These are phyloP conservation scores for Colletotrichum theobromicola DNA, from an alignment of 2,329 filamentous ascomycete genomes.

Conservation along the genomic window DNA sequence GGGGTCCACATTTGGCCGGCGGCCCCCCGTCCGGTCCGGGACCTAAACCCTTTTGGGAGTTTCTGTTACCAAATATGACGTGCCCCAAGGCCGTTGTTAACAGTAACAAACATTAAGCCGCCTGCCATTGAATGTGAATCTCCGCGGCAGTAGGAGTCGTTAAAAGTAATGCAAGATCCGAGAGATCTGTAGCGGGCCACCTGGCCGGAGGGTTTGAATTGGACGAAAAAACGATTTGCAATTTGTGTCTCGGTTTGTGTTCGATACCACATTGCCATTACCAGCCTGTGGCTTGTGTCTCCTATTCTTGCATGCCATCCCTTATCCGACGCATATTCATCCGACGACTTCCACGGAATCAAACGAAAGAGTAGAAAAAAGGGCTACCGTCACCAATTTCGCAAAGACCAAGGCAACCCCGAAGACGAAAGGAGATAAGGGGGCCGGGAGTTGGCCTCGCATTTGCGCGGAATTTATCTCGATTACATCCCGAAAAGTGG, in stretches of 20 bases:
- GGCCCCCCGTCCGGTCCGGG: constrained; percentile 12
- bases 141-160: constrained; percentile 27
- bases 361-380: background rate
- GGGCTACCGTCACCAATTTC: background rate
- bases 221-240: background rate
- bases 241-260: background rate
- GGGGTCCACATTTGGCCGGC: background rate
- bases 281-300: background rate
- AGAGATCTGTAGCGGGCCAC: background rate
- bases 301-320: background rate
- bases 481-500: background rate
- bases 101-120: background rate
- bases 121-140: constrained; percentile 25
- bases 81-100: constrained; percentile 3
- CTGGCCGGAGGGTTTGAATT: background rate
- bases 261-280: background rate
- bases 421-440: background rate
- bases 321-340: background rate
- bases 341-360: background rate
- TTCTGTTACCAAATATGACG: constrained; percentile 33
- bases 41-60: constrained; percentile 23
- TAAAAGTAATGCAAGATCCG: constrained; percentile 7
- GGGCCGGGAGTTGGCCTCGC: background rate
- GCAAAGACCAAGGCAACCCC: background rate
- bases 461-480: background rate